Evolutionary conservation across 2,329 filamentous ascomycete species (phyloP).

Genomic region (Botryosphaeria dothidea): DNA sequence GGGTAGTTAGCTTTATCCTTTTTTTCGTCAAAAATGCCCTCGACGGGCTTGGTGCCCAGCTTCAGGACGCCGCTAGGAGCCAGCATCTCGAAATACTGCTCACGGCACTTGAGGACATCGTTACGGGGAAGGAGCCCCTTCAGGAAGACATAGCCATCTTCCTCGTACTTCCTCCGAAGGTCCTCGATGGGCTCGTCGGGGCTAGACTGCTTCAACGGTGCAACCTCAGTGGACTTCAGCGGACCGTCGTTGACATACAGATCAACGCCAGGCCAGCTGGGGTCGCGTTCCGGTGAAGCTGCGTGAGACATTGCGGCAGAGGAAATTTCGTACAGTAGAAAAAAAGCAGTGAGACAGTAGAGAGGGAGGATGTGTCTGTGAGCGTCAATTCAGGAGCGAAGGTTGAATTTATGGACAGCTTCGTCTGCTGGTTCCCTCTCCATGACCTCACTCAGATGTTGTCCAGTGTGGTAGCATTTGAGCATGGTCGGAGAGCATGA

Average conservation of each 20-base stretch:
- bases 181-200: constrained; percentile 50
- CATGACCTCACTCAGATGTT: no score
- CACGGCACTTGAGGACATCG: constrained; percentile 55
- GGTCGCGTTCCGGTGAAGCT: constrained; percentile 26
- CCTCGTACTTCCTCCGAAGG: constrained; percentile 47
- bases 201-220: constrained; percentile 44
- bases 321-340: neutral
- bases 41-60: constrained; percentile 51
- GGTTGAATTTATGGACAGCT: no score
- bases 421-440: no score
- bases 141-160: constrained; percentile 58
- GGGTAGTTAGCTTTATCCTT: constrained; percentile 49
- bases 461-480: no score
- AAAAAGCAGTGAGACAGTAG: no score
- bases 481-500: neutral
- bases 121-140: constrained; percentile 56
- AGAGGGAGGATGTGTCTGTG: no score
- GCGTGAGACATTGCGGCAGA: constrained; percentile 35
- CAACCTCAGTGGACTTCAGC: constrained; percentile 46
- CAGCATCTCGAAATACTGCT: constrained; percentile 56
- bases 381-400: no score
- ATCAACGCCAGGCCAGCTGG: constrained; percentile 30
- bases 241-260: constrained; percentile 50
- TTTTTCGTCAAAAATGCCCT: constrained; percentile 54
- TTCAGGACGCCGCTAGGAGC: constrained; percentile 59